A percentile compares a stretch with the other conserved stretches of the same genome.
These are phyloP conservation scores for Metarhizium rileyi DNA, from an alignment of 2,329 filamentous ascomycete genomes.

Conservation along the genomic window DNA sequence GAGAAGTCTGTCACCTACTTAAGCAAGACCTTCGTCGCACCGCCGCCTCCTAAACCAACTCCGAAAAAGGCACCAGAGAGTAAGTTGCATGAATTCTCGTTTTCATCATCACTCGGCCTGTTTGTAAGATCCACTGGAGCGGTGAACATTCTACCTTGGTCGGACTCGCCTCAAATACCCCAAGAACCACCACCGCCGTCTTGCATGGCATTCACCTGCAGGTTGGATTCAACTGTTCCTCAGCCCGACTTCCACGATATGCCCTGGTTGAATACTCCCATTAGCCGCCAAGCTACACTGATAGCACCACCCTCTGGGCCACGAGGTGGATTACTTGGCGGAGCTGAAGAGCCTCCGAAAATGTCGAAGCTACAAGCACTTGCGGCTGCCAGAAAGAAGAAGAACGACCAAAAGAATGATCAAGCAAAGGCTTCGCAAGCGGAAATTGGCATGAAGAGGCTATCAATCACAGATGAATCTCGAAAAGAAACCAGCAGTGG, in stretches of 20 bases:
- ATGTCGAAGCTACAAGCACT: constrained; percentile 86
- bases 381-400: constrained; percentile 78
- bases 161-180: constrained; percentile 3
- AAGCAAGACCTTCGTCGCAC: constrained; percentile 49
- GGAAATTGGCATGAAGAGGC: constrained; percentile 19
- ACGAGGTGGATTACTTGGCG: constrained; percentile 66
- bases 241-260: constrained; percentile 63
- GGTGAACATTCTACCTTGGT: constrained; percentile 16
- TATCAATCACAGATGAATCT: constrained; percentile 20
- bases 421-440: constrained; percentile 16
- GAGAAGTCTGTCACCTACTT: constrained; percentile 77
- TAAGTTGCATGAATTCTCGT: constrained; percentile 27
- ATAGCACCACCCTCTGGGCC: constrained; percentile 47
- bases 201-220: background rate
- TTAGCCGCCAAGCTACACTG: constrained; percentile 54
- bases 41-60: constrained; percentile 23
- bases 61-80: constrained; percentile 33
- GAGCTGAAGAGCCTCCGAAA: constrained; percentile 55
- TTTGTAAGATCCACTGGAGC: constrained; percentile 21
- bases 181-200: background rate
- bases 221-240: background rate
- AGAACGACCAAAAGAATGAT: constrained; percentile 53
- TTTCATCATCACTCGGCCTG: constrained; percentile 18
- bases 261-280: constrained; percentile 72
- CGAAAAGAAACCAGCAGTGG: constrained; percentile 19